Evolutionary conservation across 108 stramenopile genomes (phyloP).

Genomic region (Pseudonitzschia multistriata): DNA sequence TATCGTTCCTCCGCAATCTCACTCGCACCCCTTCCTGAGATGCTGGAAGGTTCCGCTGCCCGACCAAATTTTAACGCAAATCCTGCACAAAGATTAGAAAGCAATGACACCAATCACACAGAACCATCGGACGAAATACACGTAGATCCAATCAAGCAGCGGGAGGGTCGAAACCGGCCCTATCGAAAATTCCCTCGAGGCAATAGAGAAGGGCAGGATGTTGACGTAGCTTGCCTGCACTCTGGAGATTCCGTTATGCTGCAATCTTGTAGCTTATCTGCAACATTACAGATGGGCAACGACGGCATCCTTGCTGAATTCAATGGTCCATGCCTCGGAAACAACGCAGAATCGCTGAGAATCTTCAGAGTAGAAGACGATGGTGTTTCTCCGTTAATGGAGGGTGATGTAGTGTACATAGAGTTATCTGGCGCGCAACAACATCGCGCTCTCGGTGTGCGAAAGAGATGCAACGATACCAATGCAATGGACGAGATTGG

Average conservation of each 20-base stretch:
- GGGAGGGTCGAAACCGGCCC: neutral
- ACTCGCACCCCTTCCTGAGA: too few species aligned
- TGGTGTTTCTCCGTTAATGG: constrained; percentile 32
- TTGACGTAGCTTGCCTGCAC: constrained; percentile 25
- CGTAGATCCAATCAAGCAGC: too few species aligned
- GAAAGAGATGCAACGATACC: constrained; percentile 10
- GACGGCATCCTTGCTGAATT: neutral
- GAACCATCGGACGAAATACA: too few species aligned
- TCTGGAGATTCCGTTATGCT: constrained; percentile 22
- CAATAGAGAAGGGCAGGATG: neutral
- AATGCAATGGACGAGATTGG: constrained; percentile 7
- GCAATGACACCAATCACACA: too few species aligned
- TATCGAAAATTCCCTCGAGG: neutral
- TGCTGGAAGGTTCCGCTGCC: too few species aligned
- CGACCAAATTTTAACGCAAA: too few species aligned
- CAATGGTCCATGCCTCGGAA: constrained; percentile 19
- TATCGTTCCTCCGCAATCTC: too few species aligned
- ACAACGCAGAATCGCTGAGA: constrained; percentile 21
- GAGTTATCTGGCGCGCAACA: neutral
- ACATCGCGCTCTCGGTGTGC: constrained; percentile 10
- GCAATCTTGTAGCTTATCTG: constrained; percentile 17
- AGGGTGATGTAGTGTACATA: constrained; percentile 23
- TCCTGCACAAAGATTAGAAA: too few species aligned
- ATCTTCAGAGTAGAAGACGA: constrained; percentile 54
- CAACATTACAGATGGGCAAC: constrained; percentile 5